Evolutionary conservation across 495 filamentous ascomycete genomes (phyloP), one percentile per base, ranked within the genome.

Genomic region (Bacidia gigantensis): DNA sequence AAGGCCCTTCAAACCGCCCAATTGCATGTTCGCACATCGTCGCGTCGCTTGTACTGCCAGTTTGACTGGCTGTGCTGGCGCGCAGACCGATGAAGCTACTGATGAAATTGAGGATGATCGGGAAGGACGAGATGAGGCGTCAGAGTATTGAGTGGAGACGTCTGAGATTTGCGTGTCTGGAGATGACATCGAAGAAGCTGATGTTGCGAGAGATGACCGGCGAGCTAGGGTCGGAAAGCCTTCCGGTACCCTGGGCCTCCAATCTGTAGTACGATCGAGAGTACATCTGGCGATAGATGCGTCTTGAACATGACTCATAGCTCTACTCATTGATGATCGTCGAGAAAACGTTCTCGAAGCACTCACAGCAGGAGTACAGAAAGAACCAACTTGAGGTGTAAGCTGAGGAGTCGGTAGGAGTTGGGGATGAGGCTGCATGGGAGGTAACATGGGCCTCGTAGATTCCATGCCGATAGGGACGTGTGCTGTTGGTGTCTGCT

Each of bases 281-380:
- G 72, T 73, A 64, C 80, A 79, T 74, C 86, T 70, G 72, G 80
- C 73, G 60, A 81, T 71, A 50, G 73, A 77, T 49, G 73, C 63
- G 59, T 71, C 81, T 52, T 87, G 80, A 23, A 75, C 82, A 60
- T 88, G 83, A 2, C 80, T 78, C 82, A 95, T 86, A 29, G 86
- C 88, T 49, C 79, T 72, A 58, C 80, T 72, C 78, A 94, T 89
- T 17, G 86, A 85, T 3, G 79, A 74, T 53, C 68, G 79, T 60
- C 71, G 71, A 64, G 65, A 72, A 64, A 61, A 70, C 32, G 68
- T 69, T 50, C 67, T 65, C 51, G 67, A 71, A 67, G 75, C 73
- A 83, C 85, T 83, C 85, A 74, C 89, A 70, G 89, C 89, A 86
- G 90, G 90, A 84, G 89, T 93, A 69, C 72, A 78, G 61, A 80